Percentiles rank a stretch among this genome's conserved stretches.
These are phyloP conservation scores for Suhomyces ambrosiae DNA, from an alignment of 1,139 yeast genomes.

Conservation along the genomic window DNA sequence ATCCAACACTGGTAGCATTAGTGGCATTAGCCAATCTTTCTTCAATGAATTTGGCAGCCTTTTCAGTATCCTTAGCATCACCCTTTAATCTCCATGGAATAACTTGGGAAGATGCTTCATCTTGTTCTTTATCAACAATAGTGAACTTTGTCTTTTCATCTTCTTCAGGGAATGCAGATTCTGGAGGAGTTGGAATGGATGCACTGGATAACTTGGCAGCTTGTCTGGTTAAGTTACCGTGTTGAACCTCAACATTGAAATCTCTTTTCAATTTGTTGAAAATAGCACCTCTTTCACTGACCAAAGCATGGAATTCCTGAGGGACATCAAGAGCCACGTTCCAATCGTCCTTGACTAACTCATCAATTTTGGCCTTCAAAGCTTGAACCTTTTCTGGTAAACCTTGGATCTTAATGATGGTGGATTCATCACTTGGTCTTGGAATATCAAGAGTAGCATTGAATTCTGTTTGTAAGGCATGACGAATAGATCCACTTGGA, in stretches of 20 bases:
- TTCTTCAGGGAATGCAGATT: constrained; percentile 49
- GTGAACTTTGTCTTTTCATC: constrained; percentile 50
- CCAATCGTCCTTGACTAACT: constrained; percentile 58
- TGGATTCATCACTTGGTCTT: constrained; percentile 52
- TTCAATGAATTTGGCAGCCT: constrained; percentile 40
- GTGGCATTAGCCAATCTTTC: constrained; percentile 38
- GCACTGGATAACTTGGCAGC: constrained; percentile 54
- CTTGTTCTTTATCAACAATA: constrained; percentile 31
- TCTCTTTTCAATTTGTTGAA: constrained; percentile 58
- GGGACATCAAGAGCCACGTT: constrained; percentile 56
- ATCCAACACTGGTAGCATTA: constrained; percentile 36
- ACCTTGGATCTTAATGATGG: constrained; percentile 54
- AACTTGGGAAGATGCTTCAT: constrained; percentile 34
- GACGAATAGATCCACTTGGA: constrained; percentile 75
- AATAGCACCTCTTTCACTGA: constrained; percentile 70
- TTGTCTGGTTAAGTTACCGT: constrained; percentile 53
- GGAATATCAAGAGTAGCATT: constrained; percentile 71
- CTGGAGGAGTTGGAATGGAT: constrained; percentile 51
- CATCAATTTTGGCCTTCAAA: constrained; percentile 56
- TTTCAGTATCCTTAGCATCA: constrained; percentile 40
- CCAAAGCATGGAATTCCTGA: constrained; percentile 55
- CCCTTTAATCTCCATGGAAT: constrained; percentile 71
- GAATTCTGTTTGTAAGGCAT: constrained; percentile 70
- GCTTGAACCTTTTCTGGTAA: constrained; percentile 61
- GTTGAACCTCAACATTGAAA: constrained; percentile 61